A percentile compares a stretch with the other conserved stretches of the same genome.
phyloP scores from a whole-genome alignment of 352 stramenopile species.

The Pilasporangium apinafurcum region DNA sequence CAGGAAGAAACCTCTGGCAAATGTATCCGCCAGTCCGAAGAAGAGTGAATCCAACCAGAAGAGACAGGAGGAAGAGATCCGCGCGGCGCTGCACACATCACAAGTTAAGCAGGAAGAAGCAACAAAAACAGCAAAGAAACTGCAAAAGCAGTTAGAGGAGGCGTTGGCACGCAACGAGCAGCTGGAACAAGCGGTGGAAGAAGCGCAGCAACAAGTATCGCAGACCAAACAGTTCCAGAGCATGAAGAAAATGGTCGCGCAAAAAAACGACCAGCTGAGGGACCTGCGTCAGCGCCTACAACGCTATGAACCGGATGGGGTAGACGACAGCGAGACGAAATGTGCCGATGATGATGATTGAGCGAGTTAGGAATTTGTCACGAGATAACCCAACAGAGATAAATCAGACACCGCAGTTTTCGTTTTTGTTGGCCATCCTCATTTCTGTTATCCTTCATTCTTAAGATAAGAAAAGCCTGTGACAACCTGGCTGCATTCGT shows the following conservation, averaged over 20 bases:
- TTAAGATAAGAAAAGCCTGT: too few species aligned
- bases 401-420: too few species aligned
- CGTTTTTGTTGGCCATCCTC: too few species aligned
- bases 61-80: slow-evolving; percentile 57
- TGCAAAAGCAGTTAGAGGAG: slow-evolving; percentile 55
- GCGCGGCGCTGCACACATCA: slow-evolving; percentile 36
- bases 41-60: slow-evolving; percentile 30
- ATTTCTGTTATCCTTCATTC: too few species aligned
- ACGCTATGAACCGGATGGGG: slow-evolving; percentile 68
- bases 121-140: slow-evolving; percentile 34
- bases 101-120: slow-evolving; percentile 43
- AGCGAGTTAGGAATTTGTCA: too few species aligned
- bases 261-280: slow-evolving; percentile 80
- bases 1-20: slow-evolving; percentile 6
- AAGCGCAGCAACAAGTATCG: slow-evolving; percentile 57
- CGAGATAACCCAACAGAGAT: too few species aligned
- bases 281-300: slow-evolving; percentile 58
- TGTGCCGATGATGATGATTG: slow-evolving; percentile 9
- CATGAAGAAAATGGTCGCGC: slow-evolving; percentile 75
- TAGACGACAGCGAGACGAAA: slow-evolving; percentile 16
- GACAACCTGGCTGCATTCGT: too few species aligned
- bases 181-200: slow-evolving; percentile 49
- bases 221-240: slow-evolving; percentile 81
- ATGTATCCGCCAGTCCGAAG: neutral
- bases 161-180: slow-evolving; percentile 45